phyloP scores from a whole-genome alignment of 2,329 filamentous ascomycete genomes.

The Aspergillus latus region DNA sequence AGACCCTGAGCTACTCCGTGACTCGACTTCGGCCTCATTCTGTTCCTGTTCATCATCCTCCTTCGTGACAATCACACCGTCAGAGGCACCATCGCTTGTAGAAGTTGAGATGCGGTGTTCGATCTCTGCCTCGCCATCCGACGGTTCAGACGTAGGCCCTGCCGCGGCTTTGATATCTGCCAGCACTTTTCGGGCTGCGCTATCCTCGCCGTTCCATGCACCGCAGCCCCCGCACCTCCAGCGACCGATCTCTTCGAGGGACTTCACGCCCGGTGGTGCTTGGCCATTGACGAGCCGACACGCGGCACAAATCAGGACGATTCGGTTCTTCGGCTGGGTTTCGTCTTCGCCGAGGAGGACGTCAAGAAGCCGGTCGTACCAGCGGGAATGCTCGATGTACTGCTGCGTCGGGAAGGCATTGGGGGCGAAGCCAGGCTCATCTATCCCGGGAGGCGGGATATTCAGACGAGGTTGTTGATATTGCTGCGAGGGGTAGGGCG shows the following conservation, averaged over 20 bases:
- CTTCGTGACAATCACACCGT: conserved; percentile 27
- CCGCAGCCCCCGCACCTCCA: conserved; percentile 92
- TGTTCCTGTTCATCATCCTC: conserved; percentile 37
- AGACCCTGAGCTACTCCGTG: conserved; percentile 17
- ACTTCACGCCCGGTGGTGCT: conserved; percentile 80
- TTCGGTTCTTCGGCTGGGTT: conserved; percentile 83
- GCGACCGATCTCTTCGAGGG: conserved; percentile 72
- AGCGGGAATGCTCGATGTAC: conserved; percentile 57
- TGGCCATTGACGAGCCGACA: conserved; percentile 94
- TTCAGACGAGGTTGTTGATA: conserved; percentile 23
- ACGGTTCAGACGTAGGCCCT: conserved; percentile 21
- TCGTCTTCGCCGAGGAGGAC: conserved; percentile 93
- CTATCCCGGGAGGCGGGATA: conserved; percentile 21
- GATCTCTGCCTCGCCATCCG: conserved; percentile 24
- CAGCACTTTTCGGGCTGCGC: conserved; percentile 71
- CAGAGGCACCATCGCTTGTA: conserved; percentile 25
- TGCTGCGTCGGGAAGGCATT: conserved; percentile 46
- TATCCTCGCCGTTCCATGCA: conserved; percentile 75
- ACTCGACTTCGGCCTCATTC: conserved; percentile 13
- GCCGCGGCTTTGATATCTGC: conserved; percentile 55
- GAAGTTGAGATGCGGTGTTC: conserved; percentile 24
- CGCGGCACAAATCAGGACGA: conserved; percentile 77
- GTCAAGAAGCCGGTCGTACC: conserved; percentile 95
- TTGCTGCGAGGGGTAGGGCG: conserved; percentile 5
- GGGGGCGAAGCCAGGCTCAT: conserved; percentile 49